Percentiles rank a stretch among this genome's conserved stretches.
phyloP scores from a whole-genome alignment of 2,329 filamentous ascomycete species.

The Xylariaceae sp. region DNA sequence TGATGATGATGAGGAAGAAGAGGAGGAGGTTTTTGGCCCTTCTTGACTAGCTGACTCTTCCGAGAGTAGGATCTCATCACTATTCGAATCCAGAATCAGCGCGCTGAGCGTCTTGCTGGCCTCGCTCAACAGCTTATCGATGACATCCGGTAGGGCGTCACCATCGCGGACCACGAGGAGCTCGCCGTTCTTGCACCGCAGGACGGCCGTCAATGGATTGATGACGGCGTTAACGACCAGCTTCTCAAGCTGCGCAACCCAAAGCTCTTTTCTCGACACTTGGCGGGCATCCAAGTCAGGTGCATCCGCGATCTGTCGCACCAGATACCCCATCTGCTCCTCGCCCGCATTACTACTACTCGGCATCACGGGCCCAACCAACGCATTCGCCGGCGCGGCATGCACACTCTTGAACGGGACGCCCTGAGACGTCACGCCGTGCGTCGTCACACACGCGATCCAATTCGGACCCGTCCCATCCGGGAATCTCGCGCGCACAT shows the following conservation, averaged over 20 bases:
- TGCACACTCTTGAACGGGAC: conserved; percentile 58
- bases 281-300: conserved; percentile 51
- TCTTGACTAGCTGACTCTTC: conserved; percentile 9
- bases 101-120: conserved; percentile 74
- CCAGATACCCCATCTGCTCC: conserved; percentile 46
- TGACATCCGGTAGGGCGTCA: conserved; percentile 61
- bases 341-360: conserved; percentile 31
- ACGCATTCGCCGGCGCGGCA: conserved; percentile 56
- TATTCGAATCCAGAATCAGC: conserved; percentile 67
- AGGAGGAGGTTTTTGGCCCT: too few species aligned
- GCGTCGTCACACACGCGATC: conserved; percentile 69
- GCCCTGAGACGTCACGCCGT: conserved; percentile 60
- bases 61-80: conserved; percentile 46
- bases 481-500: conserved; percentile 50
- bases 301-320: conserved; percentile 50
- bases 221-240: conserved; percentile 80
- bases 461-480: conserved; percentile 65
- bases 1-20: too few species aligned
- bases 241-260: conserved; percentile 80
- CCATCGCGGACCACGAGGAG: conserved; percentile 66
- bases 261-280: conserved; percentile 54
- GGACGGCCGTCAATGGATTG: conserved; percentile 83
- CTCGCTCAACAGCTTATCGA: conserved; percentile 76
- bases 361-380: conserved; percentile 54
- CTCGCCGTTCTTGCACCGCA: conserved; percentile 79